Percentiles rank a stretch among this genome's conserved stretches.
Conservation (phyloP, 768 basidiomycete genomes). For the Russula virescens region DNA sequence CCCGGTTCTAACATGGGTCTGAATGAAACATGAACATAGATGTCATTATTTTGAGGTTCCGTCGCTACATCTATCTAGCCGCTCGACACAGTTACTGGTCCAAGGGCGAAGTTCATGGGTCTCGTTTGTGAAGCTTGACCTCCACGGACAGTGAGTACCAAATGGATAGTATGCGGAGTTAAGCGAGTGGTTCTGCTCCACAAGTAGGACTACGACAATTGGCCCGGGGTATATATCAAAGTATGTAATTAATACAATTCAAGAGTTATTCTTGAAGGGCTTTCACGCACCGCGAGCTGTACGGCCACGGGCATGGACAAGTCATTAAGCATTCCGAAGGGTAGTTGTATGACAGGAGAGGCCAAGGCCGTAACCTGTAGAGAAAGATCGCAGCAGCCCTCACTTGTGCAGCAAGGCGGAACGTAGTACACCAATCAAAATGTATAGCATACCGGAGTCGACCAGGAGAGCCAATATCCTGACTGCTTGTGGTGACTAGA, state of each 20-base stretch:
- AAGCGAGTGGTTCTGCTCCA: not conserved
- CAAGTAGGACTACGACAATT: slow-evolving; percentile 3
- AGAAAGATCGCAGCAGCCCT: too few species aligned
- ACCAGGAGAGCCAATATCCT: not conserved
- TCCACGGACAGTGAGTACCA: not conserved
- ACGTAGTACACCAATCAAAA: slow-evolving; percentile 9
- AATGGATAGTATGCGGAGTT: not conserved
- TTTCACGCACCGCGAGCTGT: slow-evolving; percentile 2
- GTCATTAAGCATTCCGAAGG: not conserved
- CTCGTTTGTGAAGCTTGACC: not conserved
- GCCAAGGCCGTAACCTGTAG: not conserved
- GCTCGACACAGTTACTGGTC: not conserved
- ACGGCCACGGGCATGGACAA: not conserved
- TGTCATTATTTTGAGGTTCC: not conserved
- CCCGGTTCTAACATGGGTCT: not conserved
- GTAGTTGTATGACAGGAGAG: not conserved
- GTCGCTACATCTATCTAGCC: not conserved
- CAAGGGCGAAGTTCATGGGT: not conserved
- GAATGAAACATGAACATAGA: not conserved
- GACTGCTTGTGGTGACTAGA: not conserved
- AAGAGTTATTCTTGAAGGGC: not conserved
- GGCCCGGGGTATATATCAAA: slow-evolving; percentile 10
- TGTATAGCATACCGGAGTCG: slow-evolving; percentile 11
- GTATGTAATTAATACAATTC: not conserved
- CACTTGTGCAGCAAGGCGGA: too few species aligned